Base-by-base conservation (phyloP, 768 basidiomycete genomes). In the Leccinum boreale region DNA sequence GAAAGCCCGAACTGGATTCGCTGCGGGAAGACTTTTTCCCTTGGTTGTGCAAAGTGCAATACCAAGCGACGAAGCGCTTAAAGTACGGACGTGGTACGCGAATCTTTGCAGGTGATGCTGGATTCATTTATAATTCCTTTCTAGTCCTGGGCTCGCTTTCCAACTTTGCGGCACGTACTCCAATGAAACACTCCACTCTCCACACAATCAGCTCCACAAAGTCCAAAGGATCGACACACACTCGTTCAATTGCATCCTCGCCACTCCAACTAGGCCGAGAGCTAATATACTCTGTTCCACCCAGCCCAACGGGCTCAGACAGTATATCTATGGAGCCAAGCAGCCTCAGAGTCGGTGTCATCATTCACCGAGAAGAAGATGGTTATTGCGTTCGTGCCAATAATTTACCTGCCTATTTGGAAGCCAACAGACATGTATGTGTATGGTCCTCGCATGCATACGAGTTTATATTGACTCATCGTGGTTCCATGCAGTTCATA, bases 21-120 rank as follows among this genome's bases (percentile, higher is more conserved):
- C 79, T 98, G 52, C 81, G 89, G 52, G 90, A 95, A 70, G 93
- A 97, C 58, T 91, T 97, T 65, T 70, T 98, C 11, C 95, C 95
- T 0, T 97, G 94, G 92, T 68, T 97, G 55, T 90, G 92, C 74
- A 94, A 92, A 68, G 75, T 90, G 6, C 90, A 91, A 60, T 93
- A 93, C 69, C 86, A 86, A 58, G 75, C 76, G 10, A 77, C 78
- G 15, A 86, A 84, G 63, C 77, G 77, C 61, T 73, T 71, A 49
- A 87, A 85, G 72, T 90, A 89, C 61, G 81, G 76, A 31, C 72
- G 74, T 59, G 73, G 89, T 89, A 67, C 8, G 58, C 72, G 24
- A 52, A 47, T 51, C 47, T 55, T 21, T 33, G 58, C 4, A 29
- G 44, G 33, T 39, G 58, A 57, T 33, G 3, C 19, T 12, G 12